Base-by-base conservation (phyloP, 805 yeast genomes). In the Teunomyces stri region DNA sequence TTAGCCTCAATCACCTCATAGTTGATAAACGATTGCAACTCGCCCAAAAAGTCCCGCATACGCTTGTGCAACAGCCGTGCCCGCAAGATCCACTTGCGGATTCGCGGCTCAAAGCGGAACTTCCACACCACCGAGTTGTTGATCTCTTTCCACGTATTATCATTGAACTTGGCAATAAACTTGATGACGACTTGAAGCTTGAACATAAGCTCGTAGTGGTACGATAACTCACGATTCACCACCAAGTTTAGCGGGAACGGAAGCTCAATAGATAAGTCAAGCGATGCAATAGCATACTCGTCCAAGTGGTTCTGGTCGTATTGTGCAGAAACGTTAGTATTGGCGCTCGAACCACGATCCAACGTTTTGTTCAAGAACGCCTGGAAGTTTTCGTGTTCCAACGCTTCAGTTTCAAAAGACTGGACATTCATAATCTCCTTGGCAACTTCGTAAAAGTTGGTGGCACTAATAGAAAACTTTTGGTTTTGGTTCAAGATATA, bases 201-300 rank as follows among this genome's bases (percentile, higher is more conserved):
- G 56, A 87, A 89, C 41, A 90, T 68, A 30, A 89, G 70, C 61
- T 92, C 96, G 59, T 85, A 89, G 52, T 94, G 89, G 42, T 82
- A 76, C 13, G 89, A 70, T 21, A 84, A 81, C 12, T 89, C 85
- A 46, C 83, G 79, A 13, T 87, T 81, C 0, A 89, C 68, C 0
- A 94, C 73, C 21, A 92, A 71, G 57, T 89, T 89, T 42, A 89
- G 66, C 0, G 99, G 99, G 60, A 89, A 94, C 3, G 97, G 97
- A 18, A 91, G 64, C n/a, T 75, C 65, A 6, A 84, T 50, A 36
- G 83, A 81, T 39, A 85, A 64, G 48, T 78, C 79, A 9, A 85
- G 61, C 43, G 77, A 76, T 41, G 82, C 71, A 1, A 85, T 70
- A 1, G 80, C 59, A 40, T 71, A 72, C 25, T 70, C 60, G 30